Base-by-base conservation (phyloP, 371 early-diverging fungal species). In the Circinella umbellata region DNA sequence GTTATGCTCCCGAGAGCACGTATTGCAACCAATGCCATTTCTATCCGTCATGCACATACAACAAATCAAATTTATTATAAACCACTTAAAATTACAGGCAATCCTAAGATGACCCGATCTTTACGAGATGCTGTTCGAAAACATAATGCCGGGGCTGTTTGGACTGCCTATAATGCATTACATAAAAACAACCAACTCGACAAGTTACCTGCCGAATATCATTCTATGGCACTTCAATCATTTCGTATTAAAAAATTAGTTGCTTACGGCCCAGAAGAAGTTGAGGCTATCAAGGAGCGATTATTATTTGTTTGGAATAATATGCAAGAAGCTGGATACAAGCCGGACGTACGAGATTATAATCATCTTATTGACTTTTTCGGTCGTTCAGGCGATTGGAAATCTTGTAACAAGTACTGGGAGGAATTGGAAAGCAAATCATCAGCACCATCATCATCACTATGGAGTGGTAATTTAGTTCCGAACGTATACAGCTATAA, bases 331-430 rank as follows among this genome's bases (percentile, higher is more conserved):
- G 27, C 49, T 10, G 51, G 63, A 3, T 53, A 67, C 47, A 10
- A 68, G 38, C 74, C 73, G 0, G 78, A 80, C 64, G 64, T 78
- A 17, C 77, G 80, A 14, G 85, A 85, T 63, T 85, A 85, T 47
- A 81, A 82, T 61, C 73, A 83, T 34, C n/a, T 85, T 53, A 65
- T 85, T 20, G 78, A 78, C 3, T 78, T 80, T 55, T 80, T 73
- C 66, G 79, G 82, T 27, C 83, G 79, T 17, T 46, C 69, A 4
- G 61, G 70, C 4, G 80, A 82, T 51, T 80, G 78, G 75, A 62
- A 69, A 13, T 60, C 76, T 2, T 78, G 79, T 11, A 62, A 34
- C 18, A 55, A 70, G 4, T 64, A 72, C 9, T 81, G 78, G 78
- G 55, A 61, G n/a, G 54, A 64, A 20, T 62, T 47, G 27, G 49